Conservation (phyloP, 2,329 filamentous ascomycete species). For the Cytospora chrysosperma region DNA sequence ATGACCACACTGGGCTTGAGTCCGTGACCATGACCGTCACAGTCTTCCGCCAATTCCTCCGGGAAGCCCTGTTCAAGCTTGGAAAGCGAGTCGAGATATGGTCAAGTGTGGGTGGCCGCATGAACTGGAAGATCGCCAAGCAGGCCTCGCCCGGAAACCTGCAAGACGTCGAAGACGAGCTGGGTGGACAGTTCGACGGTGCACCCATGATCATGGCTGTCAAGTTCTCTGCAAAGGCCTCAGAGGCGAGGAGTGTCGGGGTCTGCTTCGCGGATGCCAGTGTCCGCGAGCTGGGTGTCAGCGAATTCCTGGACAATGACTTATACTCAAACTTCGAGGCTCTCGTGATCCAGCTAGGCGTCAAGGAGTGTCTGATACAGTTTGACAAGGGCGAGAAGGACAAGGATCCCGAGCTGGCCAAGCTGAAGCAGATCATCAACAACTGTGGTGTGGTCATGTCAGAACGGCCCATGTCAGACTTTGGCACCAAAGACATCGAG, state of each 20-base stretch:
- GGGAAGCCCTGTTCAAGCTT: slow-evolving; percentile 88
- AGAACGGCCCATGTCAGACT: slow-evolving; percentile 74
- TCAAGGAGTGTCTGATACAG: slow-evolving; percentile 90
- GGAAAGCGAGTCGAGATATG: slow-evolving; percentile 92
- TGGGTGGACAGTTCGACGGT: slow-evolving; percentile 81
- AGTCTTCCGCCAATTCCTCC: slow-evolving; percentile 91
- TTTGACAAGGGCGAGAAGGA: slow-evolving; percentile 75
- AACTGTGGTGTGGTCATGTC: slow-evolving; percentile 89
- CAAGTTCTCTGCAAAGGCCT: slow-evolving; percentile 85
- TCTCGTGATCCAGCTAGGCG: slow-evolving; percentile 90
- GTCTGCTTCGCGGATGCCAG: slow-evolving; percentile 98
- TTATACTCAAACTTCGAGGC: slow-evolving; percentile 98
- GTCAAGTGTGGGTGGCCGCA: slow-evolving; percentile 70
- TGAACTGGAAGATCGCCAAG: slow-evolving; percentile 90
- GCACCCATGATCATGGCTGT: slow-evolving; percentile 94
- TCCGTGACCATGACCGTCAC: slow-evolving; percentile 96
- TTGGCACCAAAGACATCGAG: slow-evolving; percentile 88
- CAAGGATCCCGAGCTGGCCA: slow-evolving; percentile 84
- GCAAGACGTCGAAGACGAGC: slow-evolving; percentile 94
- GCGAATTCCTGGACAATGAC: slow-evolving; percentile 98
- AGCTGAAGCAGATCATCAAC: slow-evolving; percentile 84
- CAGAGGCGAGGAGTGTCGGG: slow-evolving; percentile 81
- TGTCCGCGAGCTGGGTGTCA: slow-evolving; percentile 91
- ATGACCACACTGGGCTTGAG: slow-evolving; percentile 77
- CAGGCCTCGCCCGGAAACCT: slow-evolving; percentile 94